Evolutionary conservation across 805 yeast species (phyloP), one percentile per base, ranked within the genome.

Genomic region (Candida suzukii): DNA sequence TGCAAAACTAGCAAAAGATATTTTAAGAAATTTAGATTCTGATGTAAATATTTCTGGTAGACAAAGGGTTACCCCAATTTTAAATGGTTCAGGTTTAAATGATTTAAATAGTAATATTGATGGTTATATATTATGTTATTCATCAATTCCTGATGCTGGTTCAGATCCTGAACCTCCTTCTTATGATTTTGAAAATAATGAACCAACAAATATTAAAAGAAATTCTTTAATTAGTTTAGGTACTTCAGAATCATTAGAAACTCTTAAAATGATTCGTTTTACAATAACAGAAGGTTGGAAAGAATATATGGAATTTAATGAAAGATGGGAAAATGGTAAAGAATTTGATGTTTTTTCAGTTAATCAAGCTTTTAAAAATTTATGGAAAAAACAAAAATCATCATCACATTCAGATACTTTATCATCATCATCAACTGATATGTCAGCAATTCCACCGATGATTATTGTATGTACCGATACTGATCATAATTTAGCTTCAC

Each of bases 31-130:
- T 39, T 61, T 84, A 38, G 84, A 83, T 4, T 67, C 76, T 45
- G 82, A 46, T 25, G 38, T 41, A 30, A 50, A 52, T 31, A 49
- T 49, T 1, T 40, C 39, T n/a, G 42, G 41, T 28, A 48, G 65
- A 31, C 56, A 61, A 3, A 41, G 61, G 12, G 80, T 87, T 6
- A 78, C 77, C 40, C 84, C 90, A 3, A 57, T 84, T 41, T 57
- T 84, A 12, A 85, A 81, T 3, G 91, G 88, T 5, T 78, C 87
- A 30, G 93, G 93, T 1, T 85, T 88, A 5, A 74, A 86, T 34
- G 91, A 83, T 45, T 59, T 84, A 49, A 83, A 84, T 54, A 90
- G 88, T 4, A 68, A 76, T 26, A 72, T 84, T n/a, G 83, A 82
- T 54, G 91, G 90, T 0, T 84, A 84, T 56, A 66, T 82, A 34